Base-by-base conservation (phyloP, 768 basidiomycete genomes). In the Peribolospora baueri region DNA sequence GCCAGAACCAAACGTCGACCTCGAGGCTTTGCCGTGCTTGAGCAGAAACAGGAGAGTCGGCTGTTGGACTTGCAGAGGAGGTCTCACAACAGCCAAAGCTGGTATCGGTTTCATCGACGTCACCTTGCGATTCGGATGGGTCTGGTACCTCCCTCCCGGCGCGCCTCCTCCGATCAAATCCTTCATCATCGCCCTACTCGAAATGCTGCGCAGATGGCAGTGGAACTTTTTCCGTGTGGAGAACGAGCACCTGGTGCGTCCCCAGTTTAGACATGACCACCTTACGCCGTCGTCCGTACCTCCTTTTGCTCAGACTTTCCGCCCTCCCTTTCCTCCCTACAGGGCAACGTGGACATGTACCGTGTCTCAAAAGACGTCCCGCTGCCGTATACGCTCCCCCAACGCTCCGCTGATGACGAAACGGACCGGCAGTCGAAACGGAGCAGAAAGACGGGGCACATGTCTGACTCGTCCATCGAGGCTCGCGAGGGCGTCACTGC, bases 191-290 rank as follows among this genome's bases (percentile, higher is more conserved):
- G 85, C 73, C 2, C 59, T 80, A 51, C 61, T 84, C 46, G 91
- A 97, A 63, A 75, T 86, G 65, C 61, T 84, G 5, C 70, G 91
- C 47, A 73, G 91, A 53, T 77, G 77, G 68, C 81, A 81, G 60
- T 97, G 91, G 91, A 93, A 91, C 67, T 82, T 90, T 63, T 81
- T 76, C 67, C 82, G 84, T 60, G 68, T 85, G 46, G 84, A 90
- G 66, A 87, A 83, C 68, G 88, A 93, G 68, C 88, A 93, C 60
- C 43, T 45, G 8, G 25, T 25, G 25, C 25, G 25, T 25, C 25
- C 25, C 25, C 25, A 25, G 25, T 25, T 25, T 25, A 25, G 25
- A 25, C 25, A 25, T 25, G 25, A 25, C 25, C 25, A 25, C 25
- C 25, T 25, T 25, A 25, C 25, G 25, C 25, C 25, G 25, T 25